Base-by-base conservation (phyloP, 345 rosid species). In the Eucalyptus shirleyi region DNA sequence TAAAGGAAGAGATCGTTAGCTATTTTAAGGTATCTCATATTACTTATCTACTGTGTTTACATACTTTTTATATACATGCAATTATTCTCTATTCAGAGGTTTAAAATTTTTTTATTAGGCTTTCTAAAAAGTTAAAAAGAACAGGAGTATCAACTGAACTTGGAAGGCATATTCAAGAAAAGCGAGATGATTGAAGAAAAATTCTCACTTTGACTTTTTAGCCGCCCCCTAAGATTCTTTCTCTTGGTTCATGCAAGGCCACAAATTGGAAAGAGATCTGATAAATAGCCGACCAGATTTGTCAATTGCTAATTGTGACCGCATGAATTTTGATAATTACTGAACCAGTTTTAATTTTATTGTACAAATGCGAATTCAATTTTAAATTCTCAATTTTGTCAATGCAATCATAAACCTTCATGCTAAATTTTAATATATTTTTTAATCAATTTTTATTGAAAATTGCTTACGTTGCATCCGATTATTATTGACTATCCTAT, bases 401-500 rank as follows among this genome's bases (percentile, higher is more conserved):
- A n/a, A 28, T 1, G 0, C 5, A 62, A 0, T 62, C 14, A 3
- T 62, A 30, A 62, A 13, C 1, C 0, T 62, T 30, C 3, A 8
- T 0, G 3, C 34, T 6, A 15, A 65, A 65, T 4, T 65, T 18
- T 12, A 30, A 65, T n/a, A 28, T 13, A 65, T 0, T 15, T n/a
- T 60, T 8, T 8, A 6, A 65, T 62, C 18, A n/a, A n/a, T n/a
- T n/a, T n/a, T n/a, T n/a, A n/a, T n/a, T n/a, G 4, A 4, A 65
- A n/a, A 65, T n/a, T 30, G 2, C 19, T 65, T 13, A 14, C 0
- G 9, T 65, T 32, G 5, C 34, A 8, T 65, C 72, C 2, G 0
- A 0, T 65, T 5, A 65, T 14, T n/a, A 0, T 0, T 65, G 0
- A 14, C 8, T 14, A 12, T 62, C 34, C 7, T 30, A 62, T 0